Percentiles rank a stretch among this genome's conserved stretches.
Evolutionary conservation across 2,329 filamentous ascomycete genomes (phyloP).

Genomic region (Plenodomus tracheiphilus): DNA sequence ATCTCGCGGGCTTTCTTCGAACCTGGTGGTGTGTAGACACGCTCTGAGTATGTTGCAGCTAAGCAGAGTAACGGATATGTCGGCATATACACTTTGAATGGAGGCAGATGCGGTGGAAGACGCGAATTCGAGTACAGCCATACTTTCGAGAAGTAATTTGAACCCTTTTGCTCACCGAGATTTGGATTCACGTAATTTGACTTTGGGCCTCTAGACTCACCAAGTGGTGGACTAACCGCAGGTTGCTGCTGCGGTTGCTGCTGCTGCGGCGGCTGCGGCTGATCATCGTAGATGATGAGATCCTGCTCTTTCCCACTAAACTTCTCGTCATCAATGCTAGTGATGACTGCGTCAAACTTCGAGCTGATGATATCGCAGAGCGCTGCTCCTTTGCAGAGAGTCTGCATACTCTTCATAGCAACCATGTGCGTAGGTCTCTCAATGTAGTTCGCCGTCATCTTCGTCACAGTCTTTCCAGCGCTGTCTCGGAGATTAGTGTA

Average conservation of each 20-base stretch:
- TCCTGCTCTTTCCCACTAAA: slow-evolving; percentile 59
- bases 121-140: slow-evolving; percentile 78
- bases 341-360: slow-evolving; percentile 70
- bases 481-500: slow-evolving; percentile 32
- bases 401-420: slow-evolving; percentile 40
- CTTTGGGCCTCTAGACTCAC: slow-evolving; percentile 12
- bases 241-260: slow-evolving; percentile 16
- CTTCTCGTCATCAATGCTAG: slow-evolving; percentile 68
- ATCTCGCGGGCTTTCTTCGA: slow-evolving; percentile 64
- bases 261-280: slow-evolving; percentile 14
- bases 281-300: slow-evolving; percentile 42
- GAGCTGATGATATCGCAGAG: slow-evolving; percentile 64
- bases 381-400: slow-evolving; percentile 46
- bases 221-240: slow-evolving; percentile 19
- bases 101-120: slow-evolving; percentile 67
- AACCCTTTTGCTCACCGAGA: slow-evolving; percentile 23
- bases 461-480: slow-evolving; percentile 29
- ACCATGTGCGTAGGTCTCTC: slow-evolving; percentile 34
- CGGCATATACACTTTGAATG: slow-evolving; percentile 71
- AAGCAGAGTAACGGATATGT: slow-evolving; percentile 78
- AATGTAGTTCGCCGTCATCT: slow-evolving; percentile 32
- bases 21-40: slow-evolving; percentile 64
- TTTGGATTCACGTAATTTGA: slow-evolving; percentile 19
- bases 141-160: slow-evolving; percentile 68
- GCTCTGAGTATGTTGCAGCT: slow-evolving; percentile 75